Evolutionary conservation across 805 yeast species (phyloP).

Genomic region (Debaryomyces prosopidis): DNA sequence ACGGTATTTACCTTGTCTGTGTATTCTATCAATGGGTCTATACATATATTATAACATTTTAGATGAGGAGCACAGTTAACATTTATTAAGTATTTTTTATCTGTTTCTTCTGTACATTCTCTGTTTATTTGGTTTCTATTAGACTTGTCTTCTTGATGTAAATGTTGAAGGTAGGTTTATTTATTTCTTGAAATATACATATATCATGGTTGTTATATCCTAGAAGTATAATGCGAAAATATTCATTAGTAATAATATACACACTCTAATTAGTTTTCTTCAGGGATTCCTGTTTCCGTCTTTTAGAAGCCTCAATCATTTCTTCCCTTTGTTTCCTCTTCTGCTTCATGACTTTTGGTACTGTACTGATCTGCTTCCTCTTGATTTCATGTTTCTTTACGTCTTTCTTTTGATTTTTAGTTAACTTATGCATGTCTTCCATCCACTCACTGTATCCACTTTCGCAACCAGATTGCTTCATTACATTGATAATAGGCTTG

Average conservation of each 20-base stretch:
- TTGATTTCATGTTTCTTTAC: constrained; percentile 59
- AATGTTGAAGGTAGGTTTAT: constrained; percentile 1
- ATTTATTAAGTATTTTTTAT: background rate
- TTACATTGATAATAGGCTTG: constrained; percentile 86
- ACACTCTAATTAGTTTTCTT: background rate
- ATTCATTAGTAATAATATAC: background rate
- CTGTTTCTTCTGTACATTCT: background rate
- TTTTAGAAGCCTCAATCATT: constrained; percentile 77
- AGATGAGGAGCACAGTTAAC: background rate
- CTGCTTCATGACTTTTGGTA: constrained; percentile 64
- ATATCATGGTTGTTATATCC: background rate
- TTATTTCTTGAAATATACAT: constrained; percentile 4
- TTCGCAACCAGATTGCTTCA: constrained; percentile 85
- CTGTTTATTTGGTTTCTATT: background rate
- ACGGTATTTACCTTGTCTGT: background rate
- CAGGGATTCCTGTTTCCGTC: constrained; percentile 42
- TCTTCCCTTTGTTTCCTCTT: constrained; percentile 63
- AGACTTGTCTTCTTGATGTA: constrained; percentile 1
- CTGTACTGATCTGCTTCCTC: constrained; percentile 81
- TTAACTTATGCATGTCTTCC: constrained; percentile 64
- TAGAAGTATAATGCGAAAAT: too few species aligned
- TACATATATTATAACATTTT: background rate
- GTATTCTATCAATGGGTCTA: background rate
- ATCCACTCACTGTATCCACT: constrained; percentile 77
- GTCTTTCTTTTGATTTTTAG: constrained; percentile 60